Percentiles rank a stretch among this genome's conserved stretches.
Evolutionary conservation across 164 flowering plant species (phyloP).

Genomic region (Chimonanthus salicifolius): DNA sequence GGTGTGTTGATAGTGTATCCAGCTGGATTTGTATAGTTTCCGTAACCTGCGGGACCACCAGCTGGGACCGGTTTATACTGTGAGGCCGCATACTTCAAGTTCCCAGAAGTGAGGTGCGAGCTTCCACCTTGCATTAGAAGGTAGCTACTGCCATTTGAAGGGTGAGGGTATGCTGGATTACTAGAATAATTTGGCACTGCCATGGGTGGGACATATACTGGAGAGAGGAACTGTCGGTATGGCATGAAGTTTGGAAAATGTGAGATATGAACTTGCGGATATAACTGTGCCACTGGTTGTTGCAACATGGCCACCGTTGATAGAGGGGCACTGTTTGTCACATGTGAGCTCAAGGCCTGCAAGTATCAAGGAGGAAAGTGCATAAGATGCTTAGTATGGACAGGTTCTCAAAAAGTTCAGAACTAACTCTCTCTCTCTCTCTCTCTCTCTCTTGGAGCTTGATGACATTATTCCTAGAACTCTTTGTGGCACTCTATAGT

Average conservation of each 20-base stretch:
- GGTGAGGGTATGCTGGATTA: slow-evolving; percentile 74
- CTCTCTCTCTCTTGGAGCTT: too few relatives aligned
- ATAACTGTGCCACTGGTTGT: slow-evolving; percentile 70
- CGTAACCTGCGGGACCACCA: slow-evolving; percentile 73
- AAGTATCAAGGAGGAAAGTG: slow-evolving; percentile 3
- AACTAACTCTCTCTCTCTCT: too few relatives aligned
- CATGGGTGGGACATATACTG: slow-evolving; percentile 91
- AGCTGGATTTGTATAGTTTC: slow-evolving; percentile 57
- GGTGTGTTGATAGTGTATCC: slow-evolving; percentile 75
- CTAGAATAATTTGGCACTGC: slow-evolving; percentile 80
- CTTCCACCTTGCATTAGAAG: slow-evolving; percentile 82
- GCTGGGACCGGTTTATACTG: slow-evolving; percentile 77
- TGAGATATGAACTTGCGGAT: slow-evolving; percentile 84
- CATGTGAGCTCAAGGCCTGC: slow-evolving; percentile 58
- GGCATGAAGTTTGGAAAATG: slow-evolving; percentile 81
- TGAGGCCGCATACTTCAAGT: slow-evolving; percentile 74
- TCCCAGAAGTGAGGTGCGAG: slow-evolving; percentile 59
- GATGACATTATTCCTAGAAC: too few relatives aligned
- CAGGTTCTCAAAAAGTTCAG: too few relatives aligned
- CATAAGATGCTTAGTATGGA: not conserved
- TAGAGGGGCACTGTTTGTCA: slow-evolving; percentile 47
- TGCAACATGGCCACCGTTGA: slow-evolving; percentile 66
- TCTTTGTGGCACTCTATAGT: too few relatives aligned
- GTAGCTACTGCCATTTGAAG: slow-evolving; percentile 70
- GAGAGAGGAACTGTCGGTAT: slow-evolving; percentile 76